Percentiles rank a stretch among this genome's conserved stretches.
Conservation (phyloP, 768 basidiomycete species). For the Pleurotus djamor region DNA sequence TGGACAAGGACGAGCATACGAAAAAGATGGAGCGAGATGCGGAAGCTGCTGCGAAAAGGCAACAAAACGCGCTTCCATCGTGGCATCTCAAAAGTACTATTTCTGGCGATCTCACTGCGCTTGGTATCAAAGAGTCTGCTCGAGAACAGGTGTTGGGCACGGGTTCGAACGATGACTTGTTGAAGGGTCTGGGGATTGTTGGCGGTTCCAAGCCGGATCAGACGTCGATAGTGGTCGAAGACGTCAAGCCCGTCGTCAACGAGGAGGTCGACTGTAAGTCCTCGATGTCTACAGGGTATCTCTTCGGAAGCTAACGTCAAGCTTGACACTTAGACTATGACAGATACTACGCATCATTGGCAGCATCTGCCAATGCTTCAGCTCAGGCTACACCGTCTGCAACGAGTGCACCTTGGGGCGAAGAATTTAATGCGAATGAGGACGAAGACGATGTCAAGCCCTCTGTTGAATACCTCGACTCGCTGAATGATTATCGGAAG, state of each 20-base stretch:
- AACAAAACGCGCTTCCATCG: conserved; percentile 88
- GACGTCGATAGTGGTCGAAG: conserved; percentile 17
- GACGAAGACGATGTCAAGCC: conserved; percentile 76
- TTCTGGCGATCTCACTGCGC: conserved; percentile 84
- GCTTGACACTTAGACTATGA: conserved; percentile 57
- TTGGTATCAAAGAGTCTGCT: conserved; percentile 76
- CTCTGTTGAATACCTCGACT: conserved; percentile 62
- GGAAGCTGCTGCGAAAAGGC: conserved; percentile 80
- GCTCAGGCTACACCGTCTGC: conserved; percentile 61
- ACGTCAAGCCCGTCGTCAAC: conserved; percentile 43
- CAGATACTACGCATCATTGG: conserved; percentile 79
- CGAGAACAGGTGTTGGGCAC: conserved; percentile 38
- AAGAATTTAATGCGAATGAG: conserved; percentile 45
- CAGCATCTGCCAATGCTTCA: conserved; percentile 57
- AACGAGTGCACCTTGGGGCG: conserved; percentile 39
- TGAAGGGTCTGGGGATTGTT: conserved; percentile 64
- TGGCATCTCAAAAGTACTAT: conserved; percentile 98
- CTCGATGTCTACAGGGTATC: too few relatives aligned
- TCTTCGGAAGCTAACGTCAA: conserved; percentile 1
- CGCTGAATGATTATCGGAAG: conserved; percentile 71
- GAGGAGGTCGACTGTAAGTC: conserved; percentile 70
- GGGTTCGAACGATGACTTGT: conserved; percentile 67
- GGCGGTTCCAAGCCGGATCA: conserved; percentile 27
- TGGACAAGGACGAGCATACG: conserved; percentile 85
- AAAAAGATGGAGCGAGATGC: conserved; percentile 71